Evolutionary conservation across 31 red algal species (phyloP).

Genomic region (Porphyra umbilicalis): DNA sequence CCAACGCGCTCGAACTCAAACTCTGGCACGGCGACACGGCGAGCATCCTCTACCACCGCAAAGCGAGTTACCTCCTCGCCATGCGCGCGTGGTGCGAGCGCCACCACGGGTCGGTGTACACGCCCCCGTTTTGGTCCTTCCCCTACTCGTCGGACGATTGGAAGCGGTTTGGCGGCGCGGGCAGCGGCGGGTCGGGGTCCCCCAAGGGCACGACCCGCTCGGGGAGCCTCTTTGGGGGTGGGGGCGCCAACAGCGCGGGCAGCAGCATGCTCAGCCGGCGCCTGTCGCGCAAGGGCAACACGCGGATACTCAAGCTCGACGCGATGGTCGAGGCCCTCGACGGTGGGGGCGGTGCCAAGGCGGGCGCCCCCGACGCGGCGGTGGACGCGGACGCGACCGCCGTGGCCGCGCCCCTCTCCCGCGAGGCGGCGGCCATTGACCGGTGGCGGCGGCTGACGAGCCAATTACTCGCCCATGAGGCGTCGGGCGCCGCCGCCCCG

Average conservation of each 20-base stretch:
- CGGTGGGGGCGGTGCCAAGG: not conserved
- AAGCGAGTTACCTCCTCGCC: conserved; percentile 72
- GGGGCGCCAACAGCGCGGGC: not conserved
- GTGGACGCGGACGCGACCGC: not conserved
- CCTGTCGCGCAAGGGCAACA: not conserved
- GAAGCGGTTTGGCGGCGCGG: conserved; percentile 8
- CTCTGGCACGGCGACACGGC: conserved; percentile 64
- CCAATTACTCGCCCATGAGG: not conserved
- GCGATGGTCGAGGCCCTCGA: not conserved
- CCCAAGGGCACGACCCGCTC: not conserved
- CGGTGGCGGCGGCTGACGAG: not conserved
- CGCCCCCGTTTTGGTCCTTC: conserved; percentile 64
- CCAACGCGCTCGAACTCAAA: conserved; percentile 70
- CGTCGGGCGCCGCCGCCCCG: not conserved
- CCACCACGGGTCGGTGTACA: conserved; percentile 37
- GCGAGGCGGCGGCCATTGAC: not conserved
- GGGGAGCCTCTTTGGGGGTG: not conserved
- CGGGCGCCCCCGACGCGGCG: not conserved
- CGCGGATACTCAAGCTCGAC: not conserved
- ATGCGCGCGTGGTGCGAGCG: conserved; percentile 65
- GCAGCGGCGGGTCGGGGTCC: not conserved
- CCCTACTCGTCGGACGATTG: conserved; percentile 51
- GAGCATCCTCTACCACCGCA: conserved; percentile 66
- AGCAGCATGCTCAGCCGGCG: not conserved
- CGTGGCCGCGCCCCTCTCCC: not conserved